These are phyloP conservation scores for Bassia scoparia DNA, from an alignment of 148 eudicot species.

Conservation along the genomic window DNA sequence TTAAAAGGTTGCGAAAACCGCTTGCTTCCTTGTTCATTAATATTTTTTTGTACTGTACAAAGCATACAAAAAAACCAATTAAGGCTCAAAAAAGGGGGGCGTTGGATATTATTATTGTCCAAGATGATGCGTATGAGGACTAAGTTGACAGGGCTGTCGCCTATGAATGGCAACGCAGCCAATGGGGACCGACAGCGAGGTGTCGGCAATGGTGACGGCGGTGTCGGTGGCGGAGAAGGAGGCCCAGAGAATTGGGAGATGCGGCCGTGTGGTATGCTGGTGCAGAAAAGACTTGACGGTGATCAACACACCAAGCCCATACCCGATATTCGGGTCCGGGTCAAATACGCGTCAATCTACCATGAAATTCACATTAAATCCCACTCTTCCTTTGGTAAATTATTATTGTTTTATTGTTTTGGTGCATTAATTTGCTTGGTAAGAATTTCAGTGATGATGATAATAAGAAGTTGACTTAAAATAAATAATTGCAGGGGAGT, in stretches of 20 bases:
- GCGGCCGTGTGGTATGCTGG: conserved; percentile 88
- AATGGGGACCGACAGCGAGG: conserved; percentile 18
- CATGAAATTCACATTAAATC: conserved; percentile 73
- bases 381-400: conserved; percentile 69
- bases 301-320: conserved; percentile 48
- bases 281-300: conserved; percentile 61
- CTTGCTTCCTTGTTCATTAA: neutral
- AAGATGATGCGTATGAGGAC: conserved; percentile 85
- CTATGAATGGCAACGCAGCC: conserved; percentile 21
- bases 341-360: conserved; percentile 59
- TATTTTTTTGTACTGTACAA: neutral
- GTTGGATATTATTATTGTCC: neutral
- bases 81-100: neutral
- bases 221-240: conserved; percentile 20
- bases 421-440: conserved; percentile 2
- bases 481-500: conserved; percentile 51
- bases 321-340: conserved; percentile 70
- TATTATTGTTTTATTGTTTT: neutral
- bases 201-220: conserved; percentile 26
- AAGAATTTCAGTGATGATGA: too few species aligned
- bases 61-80: neutral
- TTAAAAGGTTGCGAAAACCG: conserved; percentile 12
- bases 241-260: conserved; percentile 65
- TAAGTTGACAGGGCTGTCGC: conserved; percentile 40
- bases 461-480: conserved; percentile 1